phyloP scores from a whole-genome alignment of 371 early-diverging fungal genomes.

The Haplosporangium sp. region DNA sequence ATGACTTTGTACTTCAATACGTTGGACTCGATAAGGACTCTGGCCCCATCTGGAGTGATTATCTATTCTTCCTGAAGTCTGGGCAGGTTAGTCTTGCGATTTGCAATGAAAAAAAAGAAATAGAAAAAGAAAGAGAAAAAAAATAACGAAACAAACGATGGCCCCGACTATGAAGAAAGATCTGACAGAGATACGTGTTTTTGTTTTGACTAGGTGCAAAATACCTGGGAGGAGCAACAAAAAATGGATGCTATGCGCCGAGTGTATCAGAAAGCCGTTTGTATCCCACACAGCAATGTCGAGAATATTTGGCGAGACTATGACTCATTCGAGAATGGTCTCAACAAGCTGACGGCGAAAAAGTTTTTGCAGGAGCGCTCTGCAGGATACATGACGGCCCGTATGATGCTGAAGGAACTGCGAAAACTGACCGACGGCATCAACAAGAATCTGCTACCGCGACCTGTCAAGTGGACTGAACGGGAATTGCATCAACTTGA shows the following conservation, averaged over 20 bases:
- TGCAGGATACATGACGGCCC: constrained; percentile 92
- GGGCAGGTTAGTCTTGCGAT: constrained; percentile 73
- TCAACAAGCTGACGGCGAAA: constrained; percentile 91
- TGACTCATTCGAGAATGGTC: constrained; percentile 90
- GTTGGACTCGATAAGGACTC: constrained; percentile 93
- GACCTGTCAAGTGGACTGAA: constrained; percentile 86
- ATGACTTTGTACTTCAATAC: constrained; percentile 87
- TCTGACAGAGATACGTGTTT: no score
- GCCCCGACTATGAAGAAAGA: no score
- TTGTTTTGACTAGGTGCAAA: constrained; percentile 62
- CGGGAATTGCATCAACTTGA: constrained; percentile 76
- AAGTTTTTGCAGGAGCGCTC: constrained; percentile 87
- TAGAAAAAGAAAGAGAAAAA: background rate
- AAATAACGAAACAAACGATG: background rate
- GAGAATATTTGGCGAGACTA: constrained; percentile 96
- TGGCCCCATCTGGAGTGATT: constrained; percentile 91
- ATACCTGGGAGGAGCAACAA: constrained; percentile 91
- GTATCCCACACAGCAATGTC: constrained; percentile 85
- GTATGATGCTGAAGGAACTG: constrained; percentile 87
- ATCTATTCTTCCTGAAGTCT: constrained; percentile 83
- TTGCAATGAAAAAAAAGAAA: background rate
- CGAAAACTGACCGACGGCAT: constrained; percentile 80
- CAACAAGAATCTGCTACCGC: constrained; percentile 71
- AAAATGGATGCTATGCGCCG: constrained; percentile 89
- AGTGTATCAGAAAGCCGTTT: constrained; percentile 87